Percentiles rank a stretch among this genome's conserved stretches.
phyloP scores from a whole-genome alignment of 768 basidiomycete species.

The Termitomyces sp. region DNA sequence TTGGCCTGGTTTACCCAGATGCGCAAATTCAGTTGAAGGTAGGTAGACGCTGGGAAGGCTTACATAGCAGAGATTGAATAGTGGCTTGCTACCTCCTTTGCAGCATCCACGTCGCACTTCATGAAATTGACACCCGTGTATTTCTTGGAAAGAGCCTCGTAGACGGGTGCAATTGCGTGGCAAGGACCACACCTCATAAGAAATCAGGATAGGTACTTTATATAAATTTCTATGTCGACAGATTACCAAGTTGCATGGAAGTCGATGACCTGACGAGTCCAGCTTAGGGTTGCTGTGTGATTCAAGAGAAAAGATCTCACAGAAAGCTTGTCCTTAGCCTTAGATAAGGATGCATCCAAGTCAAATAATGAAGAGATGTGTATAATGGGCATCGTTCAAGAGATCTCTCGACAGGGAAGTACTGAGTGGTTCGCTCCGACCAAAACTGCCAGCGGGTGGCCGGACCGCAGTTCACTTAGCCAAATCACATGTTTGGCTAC shows the following conservation, averaged over 20 bases:
- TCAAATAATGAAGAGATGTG: conserved; percentile 60
- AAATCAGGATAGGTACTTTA: conserved; percentile 6
- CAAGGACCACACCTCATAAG: conserved; percentile 79
- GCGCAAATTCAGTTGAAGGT: neutral
- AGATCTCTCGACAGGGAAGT: no score
- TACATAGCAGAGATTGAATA: conserved; percentile 75
- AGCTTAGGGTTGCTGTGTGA: neutral
- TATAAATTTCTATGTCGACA: neutral
- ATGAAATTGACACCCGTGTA: conserved; percentile 72
- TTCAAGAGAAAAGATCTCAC: conserved; percentile 27
- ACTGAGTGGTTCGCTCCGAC: no score
- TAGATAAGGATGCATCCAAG: conserved; percentile 51
- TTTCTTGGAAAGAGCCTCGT: conserved; percentile 62
- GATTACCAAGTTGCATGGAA: conserved; percentile 79
- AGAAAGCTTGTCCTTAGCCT: conserved; percentile 58
- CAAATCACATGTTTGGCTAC: conserved; percentile 18
- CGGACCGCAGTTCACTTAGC: neutral
- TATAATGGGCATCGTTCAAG: conserved; percentile 45
- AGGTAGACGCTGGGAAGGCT: conserved; percentile 14
- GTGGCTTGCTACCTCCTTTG: conserved; percentile 54
- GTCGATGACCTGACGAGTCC: conserved; percentile 60
- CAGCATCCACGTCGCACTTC: conserved; percentile 77
- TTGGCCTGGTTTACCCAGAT: conserved; percentile 51
- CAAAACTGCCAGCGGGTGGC: no score
- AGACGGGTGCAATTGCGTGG: conserved; percentile 74